Conservation (phyloP, 495 filamentous ascomycete species). For the Aspergillus egyptiacus region DNA sequence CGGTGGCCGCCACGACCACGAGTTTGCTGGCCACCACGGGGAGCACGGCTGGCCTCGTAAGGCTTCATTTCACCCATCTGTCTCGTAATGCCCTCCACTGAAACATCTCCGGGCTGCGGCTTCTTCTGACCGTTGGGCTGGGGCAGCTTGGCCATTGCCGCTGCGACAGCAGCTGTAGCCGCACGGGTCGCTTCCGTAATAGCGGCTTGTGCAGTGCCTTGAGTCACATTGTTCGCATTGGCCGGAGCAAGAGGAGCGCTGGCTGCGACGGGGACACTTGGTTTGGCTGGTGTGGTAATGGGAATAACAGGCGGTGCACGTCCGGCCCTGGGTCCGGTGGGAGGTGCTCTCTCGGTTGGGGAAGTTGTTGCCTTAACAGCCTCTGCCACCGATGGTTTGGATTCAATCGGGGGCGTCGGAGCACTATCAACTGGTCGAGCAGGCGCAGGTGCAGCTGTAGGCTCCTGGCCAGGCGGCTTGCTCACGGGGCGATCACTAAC, state of each 20-base stretch:
- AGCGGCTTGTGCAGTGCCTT: slow-evolving; percentile 30
- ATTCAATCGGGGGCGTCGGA: slow-evolving; percentile 56
- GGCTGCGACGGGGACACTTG: slow-evolving; percentile 37
- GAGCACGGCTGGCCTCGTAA: slow-evolving; percentile 46
- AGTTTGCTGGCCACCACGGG: slow-evolving; percentile 46
- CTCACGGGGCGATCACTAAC: slow-evolving; percentile 31
- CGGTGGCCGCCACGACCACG: slow-evolving; percentile 53
- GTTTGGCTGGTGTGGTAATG: slow-evolving; percentile 37
- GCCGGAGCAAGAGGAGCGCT: slow-evolving; percentile 28
- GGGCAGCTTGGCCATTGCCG: slow-evolving; percentile 78
- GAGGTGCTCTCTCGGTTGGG: slow-evolving; percentile 41
- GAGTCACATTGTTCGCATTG: slow-evolving; percentile 27
- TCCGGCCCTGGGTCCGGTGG: slow-evolving; percentile 61
- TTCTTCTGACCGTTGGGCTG: slow-evolving; percentile 45
- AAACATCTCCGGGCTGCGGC: slow-evolving; percentile 36
- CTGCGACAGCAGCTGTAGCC: slow-evolving; percentile 79
- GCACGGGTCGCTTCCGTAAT: slow-evolving; percentile 72
- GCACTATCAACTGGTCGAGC: slow-evolving; percentile 28
- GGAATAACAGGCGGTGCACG: slow-evolving; percentile 69
- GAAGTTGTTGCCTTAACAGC: slow-evolving; percentile 48
- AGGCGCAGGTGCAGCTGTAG: slow-evolving; percentile 35
- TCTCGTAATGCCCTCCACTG: slow-evolving; percentile 72
- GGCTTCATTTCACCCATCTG: slow-evolving; percentile 85
- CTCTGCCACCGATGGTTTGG: slow-evolving; percentile 54
- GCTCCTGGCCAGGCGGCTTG: slow-evolving; percentile 32